These are phyloP conservation scores for Megacollybia marginata DNA, from an alignment of 768 basidiomycete genomes.

Conservation along the genomic window DNA sequence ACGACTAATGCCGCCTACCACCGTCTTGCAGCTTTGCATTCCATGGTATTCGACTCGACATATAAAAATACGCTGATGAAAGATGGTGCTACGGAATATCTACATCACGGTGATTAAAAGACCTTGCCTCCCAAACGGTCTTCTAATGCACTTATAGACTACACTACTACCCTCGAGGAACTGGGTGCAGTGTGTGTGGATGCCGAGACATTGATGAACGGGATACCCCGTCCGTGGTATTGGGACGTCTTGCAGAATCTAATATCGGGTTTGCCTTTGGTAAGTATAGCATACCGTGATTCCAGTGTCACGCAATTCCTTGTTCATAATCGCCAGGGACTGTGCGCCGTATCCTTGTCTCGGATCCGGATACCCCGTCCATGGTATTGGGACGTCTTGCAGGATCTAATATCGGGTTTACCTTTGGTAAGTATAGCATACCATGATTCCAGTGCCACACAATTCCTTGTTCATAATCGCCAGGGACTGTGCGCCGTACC, in stretches of 20 bases:
- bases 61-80: constrained; percentile 28
- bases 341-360: constrained; percentile 12
- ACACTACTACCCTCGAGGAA: constrained; percentile 17
- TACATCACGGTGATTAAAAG: constrained; percentile 21
- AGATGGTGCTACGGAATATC: constrained; percentile 24
- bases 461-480: background rate
- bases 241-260: constrained; percentile 25
- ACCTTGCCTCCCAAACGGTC: too few relatives aligned
- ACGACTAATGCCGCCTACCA: constrained; percentile 27
- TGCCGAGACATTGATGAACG: constrained; percentile 19
- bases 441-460: background rate
- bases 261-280: constrained; percentile 27
- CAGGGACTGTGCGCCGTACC: constrained; percentile 16
- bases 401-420: constrained; percentile 21
- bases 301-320: background rate
- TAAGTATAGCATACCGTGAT: constrained; percentile 11
- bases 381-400: constrained; percentile 30
- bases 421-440: constrained; percentile 23
- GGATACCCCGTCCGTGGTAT: constrained; percentile 28
- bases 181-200: constrained; percentile 24
- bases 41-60: constrained; percentile 26
- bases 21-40: constrained; percentile 29
- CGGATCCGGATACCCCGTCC: constrained; percentile 18
- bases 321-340: constrained; percentile 5
- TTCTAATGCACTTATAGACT: constrained; percentile 22